phyloP scores from a whole-genome alignment of 2,329 filamentous ascomycete species.

The Colletotrichum sp. region DNA sequence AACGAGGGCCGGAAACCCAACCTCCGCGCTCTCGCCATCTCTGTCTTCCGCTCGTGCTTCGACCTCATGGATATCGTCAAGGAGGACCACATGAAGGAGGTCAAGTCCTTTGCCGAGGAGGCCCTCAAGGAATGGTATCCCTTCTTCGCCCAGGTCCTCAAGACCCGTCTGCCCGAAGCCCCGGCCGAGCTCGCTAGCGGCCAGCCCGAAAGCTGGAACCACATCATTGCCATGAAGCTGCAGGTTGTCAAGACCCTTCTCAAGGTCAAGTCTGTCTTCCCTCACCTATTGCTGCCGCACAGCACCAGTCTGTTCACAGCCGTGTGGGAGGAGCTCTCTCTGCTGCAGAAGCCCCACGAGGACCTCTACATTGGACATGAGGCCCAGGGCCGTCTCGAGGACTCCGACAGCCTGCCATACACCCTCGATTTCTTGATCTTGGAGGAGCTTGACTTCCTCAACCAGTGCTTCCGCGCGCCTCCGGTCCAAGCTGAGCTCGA shows the following conservation, averaged over 20 bases:
- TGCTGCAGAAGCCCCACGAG: conserved; percentile 75
- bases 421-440: conserved; percentile 92
- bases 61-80: conserved; percentile 97
- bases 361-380: conserved; percentile 86
- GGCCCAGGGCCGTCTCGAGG: conserved; percentile 85
- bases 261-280: conserved; percentile 84
- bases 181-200: conserved; percentile 50
- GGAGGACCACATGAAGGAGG: conserved; percentile 85
- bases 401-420: conserved; percentile 90
- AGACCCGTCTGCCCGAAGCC: conserved; percentile 74
- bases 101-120: conserved; percentile 89
- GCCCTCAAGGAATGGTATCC: conserved; percentile 84
- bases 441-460: conserved; percentile 94
- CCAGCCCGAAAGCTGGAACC: conserved; percentile 77
- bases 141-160: conserved; percentile 83
- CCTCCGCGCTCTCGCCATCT: conserved; percentile 83
- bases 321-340: conserved; percentile 86
- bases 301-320: conserved; percentile 83
- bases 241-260: conserved; percentile 93
- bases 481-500: conserved; percentile 91
- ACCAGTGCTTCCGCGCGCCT: conserved; percentile 85
- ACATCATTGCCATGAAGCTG: conserved; percentile 84
- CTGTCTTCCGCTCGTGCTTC: conserved; percentile 89
- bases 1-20: conserved; percentile 76
- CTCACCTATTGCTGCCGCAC: conserved; percentile 80